These are phyloP conservation scores for Thelonectria rubi DNA, from an alignment of 2,329 filamentous ascomycete genomes.

Conservation along the genomic window DNA sequence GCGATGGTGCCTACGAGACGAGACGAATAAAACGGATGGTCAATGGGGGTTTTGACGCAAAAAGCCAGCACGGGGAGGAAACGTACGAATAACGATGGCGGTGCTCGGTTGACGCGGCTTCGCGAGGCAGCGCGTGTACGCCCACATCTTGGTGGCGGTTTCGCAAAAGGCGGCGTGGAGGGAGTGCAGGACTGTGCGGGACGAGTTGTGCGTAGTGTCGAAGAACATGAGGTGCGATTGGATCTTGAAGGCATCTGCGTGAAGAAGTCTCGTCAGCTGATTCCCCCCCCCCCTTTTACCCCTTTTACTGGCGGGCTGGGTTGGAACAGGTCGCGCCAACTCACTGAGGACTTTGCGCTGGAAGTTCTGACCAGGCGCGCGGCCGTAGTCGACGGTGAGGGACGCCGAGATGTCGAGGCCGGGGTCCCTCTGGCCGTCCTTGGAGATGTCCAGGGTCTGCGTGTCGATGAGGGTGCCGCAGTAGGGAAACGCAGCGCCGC, in stretches of 20 bases:
- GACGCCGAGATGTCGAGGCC: constrained; percentile 66
- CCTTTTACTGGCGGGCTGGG: neutral
- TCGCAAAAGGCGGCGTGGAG: constrained; percentile 79
- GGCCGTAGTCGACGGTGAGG: constrained; percentile 80
- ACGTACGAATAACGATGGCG: constrained; percentile 71
- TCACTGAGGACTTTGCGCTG: constrained; percentile 79
- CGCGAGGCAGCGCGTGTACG: constrained; percentile 68
- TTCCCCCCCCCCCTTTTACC: no score
- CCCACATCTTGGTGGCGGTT: constrained; percentile 79
- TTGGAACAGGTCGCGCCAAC: constrained; percentile 30
- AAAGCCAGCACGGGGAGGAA: constrained; percentile 7
- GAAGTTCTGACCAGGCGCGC: constrained; percentile 78
- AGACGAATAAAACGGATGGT: no score
- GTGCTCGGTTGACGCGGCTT: constrained; percentile 63
- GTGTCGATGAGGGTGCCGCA: constrained; percentile 85
- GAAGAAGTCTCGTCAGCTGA: neutral
- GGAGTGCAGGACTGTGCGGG: constrained; percentile 74
- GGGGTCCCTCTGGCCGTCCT: constrained; percentile 66
- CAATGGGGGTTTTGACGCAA: no score
- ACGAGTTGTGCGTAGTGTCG: constrained; percentile 80
- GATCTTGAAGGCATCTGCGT: constrained; percentile 75
- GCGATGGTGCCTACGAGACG: constrained; percentile 67
- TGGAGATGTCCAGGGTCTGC: constrained; percentile 76
- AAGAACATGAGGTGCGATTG: constrained; percentile 87
- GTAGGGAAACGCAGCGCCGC: constrained; percentile 75